Evolutionary conservation across 1,284 basidiomycete species (phyloP), one percentile per base, ranked within the genome.

Genomic region (Tremellales sp.): DNA sequence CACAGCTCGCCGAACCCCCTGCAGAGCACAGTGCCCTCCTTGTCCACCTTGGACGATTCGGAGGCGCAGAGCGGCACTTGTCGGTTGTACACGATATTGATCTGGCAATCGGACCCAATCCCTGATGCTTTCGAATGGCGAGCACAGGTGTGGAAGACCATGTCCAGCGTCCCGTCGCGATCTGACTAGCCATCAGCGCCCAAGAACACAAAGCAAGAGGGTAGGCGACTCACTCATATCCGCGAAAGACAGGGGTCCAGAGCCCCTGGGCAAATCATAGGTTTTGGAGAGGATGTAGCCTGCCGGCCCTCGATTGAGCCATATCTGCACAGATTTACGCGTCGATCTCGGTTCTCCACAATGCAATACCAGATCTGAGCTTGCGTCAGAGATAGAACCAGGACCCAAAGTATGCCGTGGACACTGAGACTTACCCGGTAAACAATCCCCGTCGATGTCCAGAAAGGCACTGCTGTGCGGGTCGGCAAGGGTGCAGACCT

Each of bases 401-500:
- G 9, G 7, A n/a, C 26, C 6, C 13, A 14, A 12, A 16, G 22
- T 27, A 16, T 26, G n/a, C 10, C 8, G 12, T 24, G 18, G 16
- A 18, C 24, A 6, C 21, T 6, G 24, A n/a, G n/a, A n/a, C 77
- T 36, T 42, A 86, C 87, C 88, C 51, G 91, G 90, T 5, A 97
- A 77, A 69, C 95, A 98, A 70, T 99, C 94, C 12, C 94, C 94
- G 57, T 98, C 84, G 40, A 99, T 74, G 66, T 99, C 94, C 14
- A 97, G 79, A n/a, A 91, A 86, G 0, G 92, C 91, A 66, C 92
- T 95, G 65, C 86, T 92, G 68, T 98, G 95, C 1, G 93, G 92
- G 56, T 85, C 82, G 3, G 87, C 80, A 10, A 94, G 70, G 12
- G 76, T 79, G 72, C 95, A 98, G 34, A 62, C 58, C 25, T 65